Evolutionary conservation across 116 monocot genomes (phyloP).

Genomic region (Dioscorea cayenensis): DNA sequence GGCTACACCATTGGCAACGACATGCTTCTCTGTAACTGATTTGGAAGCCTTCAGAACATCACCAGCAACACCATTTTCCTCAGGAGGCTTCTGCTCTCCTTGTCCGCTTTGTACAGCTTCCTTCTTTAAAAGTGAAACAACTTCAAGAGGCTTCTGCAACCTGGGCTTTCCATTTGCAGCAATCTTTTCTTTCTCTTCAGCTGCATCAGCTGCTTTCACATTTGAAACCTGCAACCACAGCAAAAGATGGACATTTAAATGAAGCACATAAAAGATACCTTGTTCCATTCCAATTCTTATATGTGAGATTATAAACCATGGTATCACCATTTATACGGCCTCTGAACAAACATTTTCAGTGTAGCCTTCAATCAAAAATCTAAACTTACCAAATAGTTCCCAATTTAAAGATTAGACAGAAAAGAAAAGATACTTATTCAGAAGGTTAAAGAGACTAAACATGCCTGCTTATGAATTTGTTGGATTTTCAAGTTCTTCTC

Average conservation of each 20-base stretch:
- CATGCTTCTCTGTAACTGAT: conserved; percentile 24
- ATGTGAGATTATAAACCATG: not conserved
- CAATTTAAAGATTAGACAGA: not conserved
- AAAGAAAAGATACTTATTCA: not conserved
- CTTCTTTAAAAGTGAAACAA: conserved; percentile 37
- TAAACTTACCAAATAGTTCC: not conserved
- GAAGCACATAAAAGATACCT: not conserved
- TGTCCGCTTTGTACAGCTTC: conserved; percentile 15
- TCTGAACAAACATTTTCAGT: too few species aligned
- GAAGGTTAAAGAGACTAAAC: not conserved
- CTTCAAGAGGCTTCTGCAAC: conserved; percentile 33
- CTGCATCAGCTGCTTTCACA: conserved; percentile 13
- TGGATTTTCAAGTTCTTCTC: conserved; percentile 61
- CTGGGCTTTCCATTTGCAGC: conserved; percentile 13
- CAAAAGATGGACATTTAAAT: not conserved
- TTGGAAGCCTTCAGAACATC: conserved; percentile 23
- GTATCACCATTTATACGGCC: not conserved
- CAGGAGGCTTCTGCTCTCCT: conserved; percentile 18
- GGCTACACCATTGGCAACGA: conserved; percentile 29
- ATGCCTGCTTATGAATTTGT: conserved; percentile 66
- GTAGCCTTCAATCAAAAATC: too few species aligned
- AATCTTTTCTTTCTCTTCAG: conserved; percentile 36
- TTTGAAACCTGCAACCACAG: conserved; percentile 29
- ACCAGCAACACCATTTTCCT: conserved; percentile 20
- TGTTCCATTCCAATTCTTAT: too few species aligned